phyloP scores from a whole-genome alignment of 495 filamentous ascomycete genomes.

The Penicillium verhagenii region DNA sequence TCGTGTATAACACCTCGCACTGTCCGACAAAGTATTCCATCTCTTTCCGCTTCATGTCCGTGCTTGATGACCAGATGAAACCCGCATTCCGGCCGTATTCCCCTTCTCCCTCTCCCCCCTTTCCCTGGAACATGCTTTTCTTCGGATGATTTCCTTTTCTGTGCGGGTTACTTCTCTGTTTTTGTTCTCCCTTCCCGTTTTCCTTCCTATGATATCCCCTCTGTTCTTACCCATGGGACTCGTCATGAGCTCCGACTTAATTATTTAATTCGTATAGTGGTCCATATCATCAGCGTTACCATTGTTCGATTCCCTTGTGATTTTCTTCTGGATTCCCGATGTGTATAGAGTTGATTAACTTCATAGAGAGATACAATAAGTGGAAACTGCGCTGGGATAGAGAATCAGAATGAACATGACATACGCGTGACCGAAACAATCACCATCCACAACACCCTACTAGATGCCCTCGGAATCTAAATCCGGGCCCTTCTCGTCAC shows the following conservation, averaged over 20 bases:
- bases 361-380: conserved; percentile 14
- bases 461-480: conserved; percentile 8
- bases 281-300: conserved; percentile 25
- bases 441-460: background rate
- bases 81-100: conserved; percentile 41
- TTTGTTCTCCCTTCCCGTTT: conserved; percentile 17
- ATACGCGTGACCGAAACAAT: conserved; percentile 4
- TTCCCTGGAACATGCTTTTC: background rate
- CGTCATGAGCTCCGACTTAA: conserved; percentile 26
- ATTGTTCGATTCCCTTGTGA: conserved; percentile 18
- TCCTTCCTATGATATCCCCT: conserved; percentile 38
- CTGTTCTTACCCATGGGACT: conserved; percentile 28
- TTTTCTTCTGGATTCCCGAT: conserved; percentile 19
- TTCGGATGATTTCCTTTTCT: conserved; percentile 20
- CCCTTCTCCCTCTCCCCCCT: conserved; percentile 18
- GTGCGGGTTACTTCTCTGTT: conserved; percentile 12
- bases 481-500: conserved; percentile 3
- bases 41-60: conserved; percentile 39
- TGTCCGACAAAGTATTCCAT: conserved; percentile 24
- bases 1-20: conserved; percentile 45
- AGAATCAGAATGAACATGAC: conserved; percentile 21
- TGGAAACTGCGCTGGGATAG: conserved; percentile 10
- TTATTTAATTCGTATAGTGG: conserved; percentile 29
- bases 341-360: conserved; percentile 22
- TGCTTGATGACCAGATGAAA: conserved; percentile 49